Percentiles rank a stretch among this genome's conserved stretches.
These are phyloP conservation scores for Blattamonas nauphoetae DNA, from an alignment of 78 protist genomes.

Conservation along the genomic window DNA sequence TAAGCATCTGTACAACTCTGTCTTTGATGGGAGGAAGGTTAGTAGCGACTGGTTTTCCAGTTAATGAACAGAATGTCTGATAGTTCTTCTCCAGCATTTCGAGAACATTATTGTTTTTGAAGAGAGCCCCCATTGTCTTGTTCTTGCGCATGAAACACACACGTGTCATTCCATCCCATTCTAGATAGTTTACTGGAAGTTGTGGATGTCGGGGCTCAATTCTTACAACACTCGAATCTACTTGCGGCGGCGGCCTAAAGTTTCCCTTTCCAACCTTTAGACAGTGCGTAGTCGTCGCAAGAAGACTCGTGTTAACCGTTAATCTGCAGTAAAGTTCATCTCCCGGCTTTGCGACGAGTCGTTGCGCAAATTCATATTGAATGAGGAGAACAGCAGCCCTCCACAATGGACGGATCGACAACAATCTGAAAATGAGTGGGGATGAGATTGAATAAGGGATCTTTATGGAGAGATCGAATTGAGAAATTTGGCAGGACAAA, in stretches of 20 bases:
- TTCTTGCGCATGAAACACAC: slow-evolving; percentile 86
- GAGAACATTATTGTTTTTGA: slow-evolving; percentile 46
- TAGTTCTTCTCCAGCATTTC: slow-evolving; percentile 64
- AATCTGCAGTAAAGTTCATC: slow-evolving; percentile 91
- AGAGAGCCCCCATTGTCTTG: slow-evolving; percentile 80
- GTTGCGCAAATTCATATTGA: slow-evolving; percentile 94
- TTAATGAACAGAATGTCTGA: slow-evolving; percentile 53
- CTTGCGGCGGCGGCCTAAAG: slow-evolving; percentile 99
- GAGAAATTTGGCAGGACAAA: background rate
- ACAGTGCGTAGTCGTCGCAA: slow-evolving; percentile 66
- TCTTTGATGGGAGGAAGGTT: slow-evolving; percentile 27
- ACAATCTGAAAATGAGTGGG: slow-evolving; percentile 87
- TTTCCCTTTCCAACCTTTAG: slow-evolving; percentile 68
- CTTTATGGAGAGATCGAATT: background rate
- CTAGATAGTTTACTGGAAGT: slow-evolving; percentile 84
- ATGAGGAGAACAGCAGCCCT: slow-evolving; percentile 89
- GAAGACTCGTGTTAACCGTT: slow-evolving; percentile 81
- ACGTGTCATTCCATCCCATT: slow-evolving; percentile 93
- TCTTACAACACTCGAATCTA: slow-evolving; percentile 91
- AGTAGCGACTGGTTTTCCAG: background rate
- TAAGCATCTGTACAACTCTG: slow-evolving; percentile 30
- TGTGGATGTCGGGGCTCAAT: slow-evolving; percentile 86
- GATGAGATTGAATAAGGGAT: slow-evolving; percentile 77
- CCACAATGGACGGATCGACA: slow-evolving; percentile 77
- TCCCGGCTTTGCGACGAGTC: slow-evolving; percentile 87